Conservation (phyloP, 2,329 filamentous ascomycete genomes). For the Arthrobotrys musiformis region DNA sequence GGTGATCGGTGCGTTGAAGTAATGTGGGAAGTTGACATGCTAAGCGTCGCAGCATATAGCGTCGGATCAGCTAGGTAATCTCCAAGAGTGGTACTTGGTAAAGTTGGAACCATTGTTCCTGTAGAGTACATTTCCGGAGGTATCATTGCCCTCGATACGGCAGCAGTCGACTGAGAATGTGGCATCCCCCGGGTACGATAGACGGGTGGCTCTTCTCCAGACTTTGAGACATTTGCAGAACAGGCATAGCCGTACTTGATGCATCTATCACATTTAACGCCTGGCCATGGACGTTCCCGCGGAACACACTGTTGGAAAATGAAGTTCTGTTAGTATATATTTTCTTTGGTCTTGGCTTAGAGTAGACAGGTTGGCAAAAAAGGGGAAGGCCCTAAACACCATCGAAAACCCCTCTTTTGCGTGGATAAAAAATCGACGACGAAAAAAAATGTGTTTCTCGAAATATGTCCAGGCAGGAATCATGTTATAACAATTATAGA, state of each 20-base stretch:
- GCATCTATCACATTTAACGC: constrained; percentile 53
- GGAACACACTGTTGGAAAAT: constrained; percentile 47
- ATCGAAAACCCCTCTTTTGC: constrained; percentile 42
- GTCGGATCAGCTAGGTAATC: constrained; percentile 40
- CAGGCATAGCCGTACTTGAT: constrained; percentile 53
- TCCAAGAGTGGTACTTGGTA: constrained; percentile 50
- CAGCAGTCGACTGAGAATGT: constrained; percentile 26
- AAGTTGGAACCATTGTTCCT: constrained; percentile 35
- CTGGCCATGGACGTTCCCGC: constrained; percentile 53
- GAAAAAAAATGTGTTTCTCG: not conserved
- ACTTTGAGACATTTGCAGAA: constrained; percentile 53
- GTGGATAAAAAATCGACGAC: constrained; percentile 20
- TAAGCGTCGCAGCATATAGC: constrained; percentile 48
- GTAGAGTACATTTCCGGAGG: constrained; percentile 49
- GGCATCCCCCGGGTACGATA: constrained; percentile 48
- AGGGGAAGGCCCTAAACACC: constrained; percentile 39
- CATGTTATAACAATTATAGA: not conserved
- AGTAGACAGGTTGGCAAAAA: constrained; percentile 44
- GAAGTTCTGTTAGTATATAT: constrained; percentile 34
- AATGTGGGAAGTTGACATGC: constrained; percentile 51
- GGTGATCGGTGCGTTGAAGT: constrained; percentile 32
- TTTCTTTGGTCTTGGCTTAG: constrained; percentile 36
- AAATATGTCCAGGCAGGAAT: not conserved
- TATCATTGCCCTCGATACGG: constrained; percentile 29
- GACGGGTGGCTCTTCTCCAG: constrained; percentile 50